Conservation (phyloP, 345 rosid genomes). For the Gossypium anomalum region DNA sequence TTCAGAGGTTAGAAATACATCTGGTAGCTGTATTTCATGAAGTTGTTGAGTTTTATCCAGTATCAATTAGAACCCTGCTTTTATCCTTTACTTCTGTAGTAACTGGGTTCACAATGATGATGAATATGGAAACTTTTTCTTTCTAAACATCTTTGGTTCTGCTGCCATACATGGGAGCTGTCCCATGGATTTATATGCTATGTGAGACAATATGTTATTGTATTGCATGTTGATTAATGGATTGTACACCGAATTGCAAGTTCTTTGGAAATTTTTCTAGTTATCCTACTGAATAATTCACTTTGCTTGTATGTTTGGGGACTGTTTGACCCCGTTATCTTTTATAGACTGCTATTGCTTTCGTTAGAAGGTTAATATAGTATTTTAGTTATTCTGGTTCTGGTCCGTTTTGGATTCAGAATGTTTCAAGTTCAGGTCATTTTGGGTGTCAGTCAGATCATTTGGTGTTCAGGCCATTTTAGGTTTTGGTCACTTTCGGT, state of each 20-base stretch:
- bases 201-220: constrained; percentile 16
- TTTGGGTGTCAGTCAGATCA: no score
- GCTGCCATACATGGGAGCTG: constrained; percentile 18
- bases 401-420: no score
- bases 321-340: neutral
- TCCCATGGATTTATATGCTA: constrained; percentile 2
- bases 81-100: constrained; percentile 12
- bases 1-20: constrained; percentile 16
- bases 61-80: constrained; percentile 28
- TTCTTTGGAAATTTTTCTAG: neutral
- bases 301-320: neutral
- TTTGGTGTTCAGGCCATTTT: no score
- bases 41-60: constrained; percentile 31
- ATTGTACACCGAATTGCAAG: constrained; percentile 22
- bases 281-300: neutral
- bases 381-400: no score
- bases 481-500: no score
- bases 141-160: constrained; percentile 11
- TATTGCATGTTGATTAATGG: constrained; percentile 15
- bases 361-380: neutral
- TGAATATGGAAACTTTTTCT: constrained; percentile 11
- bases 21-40: constrained; percentile 28
- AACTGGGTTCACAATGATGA: constrained; percentile 32
- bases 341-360: neutral
- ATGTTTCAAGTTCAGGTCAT: no score